Percentiles rank a stretch among this genome's conserved stretches.
phyloP scores from a whole-genome alignment of 306 rosid species.

The Sphenostylis stenocarpa region DNA sequence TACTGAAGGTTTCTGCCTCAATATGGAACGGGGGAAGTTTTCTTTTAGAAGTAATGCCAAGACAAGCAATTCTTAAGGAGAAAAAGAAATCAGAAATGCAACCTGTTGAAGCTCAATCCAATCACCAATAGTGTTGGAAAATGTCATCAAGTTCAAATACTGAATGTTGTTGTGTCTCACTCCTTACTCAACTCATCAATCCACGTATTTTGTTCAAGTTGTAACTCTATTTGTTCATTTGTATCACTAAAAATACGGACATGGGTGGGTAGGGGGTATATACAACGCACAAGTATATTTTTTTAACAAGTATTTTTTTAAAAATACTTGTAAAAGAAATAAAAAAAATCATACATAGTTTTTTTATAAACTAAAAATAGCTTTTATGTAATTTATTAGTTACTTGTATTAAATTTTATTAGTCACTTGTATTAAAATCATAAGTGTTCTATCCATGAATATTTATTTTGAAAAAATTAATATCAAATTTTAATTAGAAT shows the following conservation, averaged over 20 bases:
- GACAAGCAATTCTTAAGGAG: slow-evolving; percentile 87
- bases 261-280: neutral
- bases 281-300: neutral
- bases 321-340: too few relatives aligned
- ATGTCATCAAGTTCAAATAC: neutral
- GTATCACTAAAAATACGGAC: neutral
- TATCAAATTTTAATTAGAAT: neutral
- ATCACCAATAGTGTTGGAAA: slow-evolving; percentile 23
- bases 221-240: neutral
- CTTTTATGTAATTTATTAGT: too few relatives aligned
- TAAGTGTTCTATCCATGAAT: neutral
- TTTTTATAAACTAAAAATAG: too few relatives aligned
- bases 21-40: slow-evolving; percentile 95
- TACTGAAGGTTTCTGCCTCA: slow-evolving; percentile 84
- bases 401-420: too few relatives aligned
- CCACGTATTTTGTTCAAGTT: neutral
- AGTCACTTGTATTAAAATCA: too few relatives aligned
- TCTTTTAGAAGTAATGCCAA: slow-evolving; percentile 91
- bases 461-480: neutral
- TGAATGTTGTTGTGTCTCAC: neutral
- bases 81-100: slow-evolving; percentile 65
- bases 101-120: slow-evolving; percentile 35
- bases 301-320: too few relatives aligned
- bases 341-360: too few relatives aligned
- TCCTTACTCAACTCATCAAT: slow-evolving; percentile 10